Percentiles rank a stretch among this genome's conserved stretches.
Conservation (phyloP, 176 grass and related monocot species). For the Zoysia japonica region DNA sequence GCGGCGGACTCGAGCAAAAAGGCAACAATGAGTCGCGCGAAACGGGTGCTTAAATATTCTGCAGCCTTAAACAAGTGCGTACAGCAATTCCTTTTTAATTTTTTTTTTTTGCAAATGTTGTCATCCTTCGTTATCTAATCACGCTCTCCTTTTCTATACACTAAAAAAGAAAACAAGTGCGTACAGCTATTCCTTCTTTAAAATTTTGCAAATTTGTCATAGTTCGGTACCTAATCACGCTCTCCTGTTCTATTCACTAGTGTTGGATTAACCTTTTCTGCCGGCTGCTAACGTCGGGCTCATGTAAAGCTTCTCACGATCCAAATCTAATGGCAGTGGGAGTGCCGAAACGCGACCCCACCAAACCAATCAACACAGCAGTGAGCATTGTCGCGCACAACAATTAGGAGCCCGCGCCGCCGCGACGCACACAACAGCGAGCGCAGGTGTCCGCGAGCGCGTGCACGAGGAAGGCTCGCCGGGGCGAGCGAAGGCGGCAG, state of each 20-base stretch:
- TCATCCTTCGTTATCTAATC: not conserved
- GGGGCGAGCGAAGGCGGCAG: not conserved
- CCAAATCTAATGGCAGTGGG: not conserved
- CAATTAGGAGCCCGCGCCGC: not conserved
- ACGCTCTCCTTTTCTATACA: not conserved
- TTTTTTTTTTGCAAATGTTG: not conserved
- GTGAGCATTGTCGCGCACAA: not conserved
- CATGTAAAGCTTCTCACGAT: no score
- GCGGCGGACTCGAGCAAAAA: not conserved
- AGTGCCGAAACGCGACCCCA: not conserved
- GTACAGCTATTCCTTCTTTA: not conserved
- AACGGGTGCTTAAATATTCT: not conserved
- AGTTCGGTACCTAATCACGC: not conserved
- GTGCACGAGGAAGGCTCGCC: slow-evolving; percentile 16
- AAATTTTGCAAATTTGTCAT: not conserved
- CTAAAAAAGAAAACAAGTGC: not conserved
- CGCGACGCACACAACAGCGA: not conserved
- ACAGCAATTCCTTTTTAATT: not conserved
- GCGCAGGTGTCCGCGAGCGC: not conserved
- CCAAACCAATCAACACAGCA: not conserved
- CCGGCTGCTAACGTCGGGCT: not conserved
- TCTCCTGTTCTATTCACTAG: not conserved
- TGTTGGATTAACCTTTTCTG: not conserved
- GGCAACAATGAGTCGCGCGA: not conserved
- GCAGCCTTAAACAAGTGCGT: slow-evolving; percentile 8